Base-by-base conservation (phyloP, 257 asterid genomes). In the Solanum commersonii region DNA sequence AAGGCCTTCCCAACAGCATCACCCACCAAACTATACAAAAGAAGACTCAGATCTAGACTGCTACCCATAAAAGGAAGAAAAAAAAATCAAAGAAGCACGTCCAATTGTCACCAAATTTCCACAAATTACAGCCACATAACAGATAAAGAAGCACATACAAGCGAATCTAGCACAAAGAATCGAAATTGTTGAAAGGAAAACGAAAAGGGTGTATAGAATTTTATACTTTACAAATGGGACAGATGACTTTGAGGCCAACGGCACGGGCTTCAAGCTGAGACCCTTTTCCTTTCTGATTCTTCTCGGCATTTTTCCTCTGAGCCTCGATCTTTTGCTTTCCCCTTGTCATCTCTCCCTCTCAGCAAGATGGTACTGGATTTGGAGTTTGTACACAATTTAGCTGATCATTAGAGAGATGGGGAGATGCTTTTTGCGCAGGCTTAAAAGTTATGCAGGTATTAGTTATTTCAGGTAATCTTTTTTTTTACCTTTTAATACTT, bases 231-330 rank as follows among this genome's bases (percentile, higher is more conserved):
- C 93, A 92, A 82, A 95, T 87, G 89, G 99, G 95, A 91, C 98
- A 96, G 92, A 92, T 85, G 86, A 94, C 93, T 92, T 95, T 95
- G 93, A 96, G 98, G 83, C 98, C 99, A 76, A 88, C 94, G 38
- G 98, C 98, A 49, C 98, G 98, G 46, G 99, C 98, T 86, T 96
- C 99, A 86, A 96, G 74, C 93, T 96, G 98, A 86, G 99, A 95
- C 2, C 99, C 98, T 91, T 96, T 96, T 40, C 87, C 3, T 89
- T 91, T 95, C 90, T 94, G 95, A 89, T 94, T 95, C 93, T 87
- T 96, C 91, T 96, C 99, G 0, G 98, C 96, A 56, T 95, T 95
- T 90, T 89, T 93, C 73, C 34, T 92, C 90, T 96, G 99, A 3
- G 99, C 96, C 85, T 95, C 98, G 89, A 96, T 74, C 52, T 74